These are phyloP conservation scores for Suillus weaverae DNA, from an alignment of 768 basidiomycete genomes.

Conservation along the genomic window DNA sequence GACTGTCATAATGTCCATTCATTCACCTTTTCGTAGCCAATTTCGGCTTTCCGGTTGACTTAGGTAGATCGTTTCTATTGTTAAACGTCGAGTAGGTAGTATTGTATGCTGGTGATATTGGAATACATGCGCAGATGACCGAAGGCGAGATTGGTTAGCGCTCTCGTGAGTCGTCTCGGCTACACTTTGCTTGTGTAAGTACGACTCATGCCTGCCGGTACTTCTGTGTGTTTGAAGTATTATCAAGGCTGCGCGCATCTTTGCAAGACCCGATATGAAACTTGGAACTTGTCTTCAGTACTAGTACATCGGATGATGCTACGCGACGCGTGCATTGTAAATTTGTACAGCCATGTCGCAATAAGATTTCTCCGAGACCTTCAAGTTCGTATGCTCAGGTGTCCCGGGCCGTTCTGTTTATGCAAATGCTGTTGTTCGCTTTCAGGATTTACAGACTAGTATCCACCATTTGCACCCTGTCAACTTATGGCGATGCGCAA, in stretches of 20 bases:
- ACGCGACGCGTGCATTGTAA: background rate
- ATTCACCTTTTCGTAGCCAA: background rate
- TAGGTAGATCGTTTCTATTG: conserved; percentile 6
- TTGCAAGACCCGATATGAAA: background rate
- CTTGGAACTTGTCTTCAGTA: background rate
- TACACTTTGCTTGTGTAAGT: background rate
- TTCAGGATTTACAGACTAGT: background rate
- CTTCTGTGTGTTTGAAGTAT: background rate
- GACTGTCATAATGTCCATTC: background rate
- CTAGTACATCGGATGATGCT: background rate
- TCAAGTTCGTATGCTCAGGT: background rate
- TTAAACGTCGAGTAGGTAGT: conserved; percentile 8
- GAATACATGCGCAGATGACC: background rate
- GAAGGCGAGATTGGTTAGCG: background rate
- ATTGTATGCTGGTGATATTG: conserved; percentile 1
- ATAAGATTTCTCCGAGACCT: background rate
- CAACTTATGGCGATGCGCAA: background rate
- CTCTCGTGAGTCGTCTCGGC: background rate
- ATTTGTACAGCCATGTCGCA: background rate
- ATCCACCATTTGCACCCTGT: background rate
- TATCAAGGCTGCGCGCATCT: background rate
- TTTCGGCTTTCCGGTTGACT: conserved; percentile 1
- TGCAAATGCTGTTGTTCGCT: background rate
- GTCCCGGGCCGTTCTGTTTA: background rate
- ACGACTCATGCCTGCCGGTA: background rate